Base-by-base conservation (phyloP, 805 yeast species). In the Schwanniomyces vanrijiae region DNA sequence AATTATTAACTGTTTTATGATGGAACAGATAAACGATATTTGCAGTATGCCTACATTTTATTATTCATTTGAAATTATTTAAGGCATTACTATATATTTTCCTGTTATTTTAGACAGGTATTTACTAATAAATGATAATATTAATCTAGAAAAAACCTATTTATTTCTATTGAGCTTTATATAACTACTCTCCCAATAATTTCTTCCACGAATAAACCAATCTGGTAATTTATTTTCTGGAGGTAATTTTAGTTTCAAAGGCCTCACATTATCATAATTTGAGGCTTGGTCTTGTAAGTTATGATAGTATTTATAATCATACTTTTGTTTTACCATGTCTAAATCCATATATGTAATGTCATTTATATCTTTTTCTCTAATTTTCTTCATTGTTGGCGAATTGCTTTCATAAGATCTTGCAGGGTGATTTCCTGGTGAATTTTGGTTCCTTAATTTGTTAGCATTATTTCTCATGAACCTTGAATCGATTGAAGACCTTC, bases 121-220 rank as follows among this genome's bases (percentile, higher is more conserved):
- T 31, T 3, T 31, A 14, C 5, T 14, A 31, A 9, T 14, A 31
- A 18, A 14, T 7, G 20, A 2, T 4, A 31, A 4, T 9, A 14
- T 14, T 14, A 14, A 14, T 14, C 5, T 9, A 24, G 26, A 14
- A 29, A 14, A 29, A 29, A 6, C 8, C 16, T 3, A 4, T n/a
- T 31, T 26, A n/a, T 35, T n/a, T 20, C 37, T 40, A 45, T 50
- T 50, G 5, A 50, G 44, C 50, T 55, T 37, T 31, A 43, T 42
- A 47, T 52, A 61, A n/a, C 63, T 74, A 40, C 63, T 65, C 54
- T 86, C 90, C 95, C 92, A 88, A 45, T 70, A 58, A 50, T 82
- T 78, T 48, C 91, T 64, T 48, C 86, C 87, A 25, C 68, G 63
- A 18, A 70, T 70, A 55, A 88, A 88, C 97, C 97, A 90, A 1